These are phyloP conservation scores for Naegleria fowleri DNA, from an alignment of 208 protist genomes.

Conservation along the genomic window DNA sequence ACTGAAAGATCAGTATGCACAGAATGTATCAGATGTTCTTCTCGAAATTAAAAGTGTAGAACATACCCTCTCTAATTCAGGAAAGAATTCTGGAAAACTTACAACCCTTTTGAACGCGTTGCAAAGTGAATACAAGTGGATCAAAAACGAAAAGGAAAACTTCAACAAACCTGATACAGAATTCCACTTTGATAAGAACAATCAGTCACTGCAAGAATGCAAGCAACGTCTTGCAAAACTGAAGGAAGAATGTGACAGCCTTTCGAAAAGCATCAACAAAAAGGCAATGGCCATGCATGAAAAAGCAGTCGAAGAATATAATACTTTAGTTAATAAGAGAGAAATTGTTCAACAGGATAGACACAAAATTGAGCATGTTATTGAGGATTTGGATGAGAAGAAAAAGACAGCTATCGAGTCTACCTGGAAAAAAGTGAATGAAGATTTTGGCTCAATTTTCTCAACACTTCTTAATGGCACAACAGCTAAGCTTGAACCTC, in stretches of 20 bases:
- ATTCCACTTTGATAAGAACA: constrained; percentile 43
- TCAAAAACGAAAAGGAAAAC: constrained; percentile 33
- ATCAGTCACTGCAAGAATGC: background rate
- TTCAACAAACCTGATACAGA: constrained; percentile 46
- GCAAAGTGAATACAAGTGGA: background rate
- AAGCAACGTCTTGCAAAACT: constrained; percentile 31
- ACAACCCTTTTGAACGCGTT: background rate
- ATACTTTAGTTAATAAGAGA: constrained; percentile 90
- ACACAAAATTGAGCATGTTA: constrained; percentile 86
- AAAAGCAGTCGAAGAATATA: constrained; percentile 88
- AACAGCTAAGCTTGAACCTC: constrained; percentile 67
- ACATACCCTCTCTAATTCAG: background rate
- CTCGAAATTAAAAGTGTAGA: background rate
- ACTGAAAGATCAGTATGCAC: background rate
- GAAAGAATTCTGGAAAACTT: background rate
- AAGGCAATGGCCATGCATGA: constrained; percentile 90
- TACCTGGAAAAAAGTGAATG: constrained; percentile 89
- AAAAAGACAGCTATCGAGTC: constrained; percentile 92
- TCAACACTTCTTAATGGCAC: constrained; percentile 89
- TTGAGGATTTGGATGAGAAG: constrained; percentile 92
- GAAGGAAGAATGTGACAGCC: constrained; percentile 32
- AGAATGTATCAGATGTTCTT: background rate
- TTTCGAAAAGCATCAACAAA: constrained; percentile 73
- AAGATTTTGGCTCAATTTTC: constrained; percentile 96
- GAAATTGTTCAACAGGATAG: constrained; percentile 87